These are phyloP conservation scores for Elongisporangium prolatum DNA, from an alignment of 352 stramenopile species.

Conservation along the genomic window DNA sequence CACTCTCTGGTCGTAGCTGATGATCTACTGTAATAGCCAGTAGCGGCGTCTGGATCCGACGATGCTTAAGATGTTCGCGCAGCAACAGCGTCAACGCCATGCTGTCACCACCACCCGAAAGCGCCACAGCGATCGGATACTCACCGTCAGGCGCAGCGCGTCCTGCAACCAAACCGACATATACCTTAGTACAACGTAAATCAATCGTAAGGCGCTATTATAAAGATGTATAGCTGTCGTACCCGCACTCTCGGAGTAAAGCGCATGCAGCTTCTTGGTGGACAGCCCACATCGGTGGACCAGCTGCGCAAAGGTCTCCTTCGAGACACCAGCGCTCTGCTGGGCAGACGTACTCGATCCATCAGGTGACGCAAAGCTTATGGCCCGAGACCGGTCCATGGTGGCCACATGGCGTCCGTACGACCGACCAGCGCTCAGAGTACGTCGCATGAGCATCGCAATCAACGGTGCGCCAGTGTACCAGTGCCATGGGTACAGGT, in stretches of 20 bases:
- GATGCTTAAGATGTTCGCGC: slow-evolving; percentile 45
- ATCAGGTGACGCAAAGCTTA: not conserved
- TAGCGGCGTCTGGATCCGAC: slow-evolving; percentile 49
- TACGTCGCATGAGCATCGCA: not conserved
- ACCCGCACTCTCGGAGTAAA: slow-evolving; percentile 20
- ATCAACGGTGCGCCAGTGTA: not conserved
- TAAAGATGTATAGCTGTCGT: not conserved
- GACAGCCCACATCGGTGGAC: slow-evolving; percentile 35
- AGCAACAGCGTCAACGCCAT: slow-evolving; percentile 79
- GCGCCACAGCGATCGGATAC: slow-evolving; percentile 64
- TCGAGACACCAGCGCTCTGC: slow-evolving; percentile 17
- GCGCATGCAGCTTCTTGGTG: slow-evolving; percentile 27
- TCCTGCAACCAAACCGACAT: slow-evolving; percentile 9
- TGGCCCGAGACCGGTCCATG: not conserved
- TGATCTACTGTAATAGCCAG: slow-evolving; percentile 83
- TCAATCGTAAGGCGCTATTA: not conserved
- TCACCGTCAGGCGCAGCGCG: slow-evolving; percentile 8
- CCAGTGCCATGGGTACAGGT: not conserved
- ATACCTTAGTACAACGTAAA: not conserved
- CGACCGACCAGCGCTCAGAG: not conserved
- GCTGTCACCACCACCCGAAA: slow-evolving; percentile 77
- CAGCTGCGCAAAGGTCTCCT: slow-evolving; percentile 24
- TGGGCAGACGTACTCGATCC: not conserved
- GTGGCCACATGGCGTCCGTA: not conserved
- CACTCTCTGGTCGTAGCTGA: slow-evolving; percentile 56